phyloP scores from a whole-genome alignment of 305 asterid genomes.

The Solanum hybrid region DNA sequence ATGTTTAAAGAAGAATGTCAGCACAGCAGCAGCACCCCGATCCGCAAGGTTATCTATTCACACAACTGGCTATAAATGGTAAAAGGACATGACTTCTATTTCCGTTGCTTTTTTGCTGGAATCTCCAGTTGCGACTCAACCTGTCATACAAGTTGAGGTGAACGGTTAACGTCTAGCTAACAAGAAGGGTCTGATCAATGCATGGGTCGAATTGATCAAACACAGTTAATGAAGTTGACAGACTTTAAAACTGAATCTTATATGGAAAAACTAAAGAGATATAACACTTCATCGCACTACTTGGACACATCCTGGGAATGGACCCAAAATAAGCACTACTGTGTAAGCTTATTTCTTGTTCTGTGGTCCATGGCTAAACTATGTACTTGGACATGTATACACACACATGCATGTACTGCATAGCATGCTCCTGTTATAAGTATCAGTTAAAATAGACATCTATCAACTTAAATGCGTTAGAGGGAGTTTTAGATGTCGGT shows the following conservation, averaged over 20 bases:
- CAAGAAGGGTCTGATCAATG: not conserved
- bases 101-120: constrained; percentile 47
- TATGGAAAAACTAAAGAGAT: not conserved
- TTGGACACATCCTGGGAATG: not conserved
- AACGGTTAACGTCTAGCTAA: not conserved
- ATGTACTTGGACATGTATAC: not conserved
- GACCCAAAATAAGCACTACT: not conserved
- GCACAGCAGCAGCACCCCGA: not conserved
- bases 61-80: constrained; percentile 6
- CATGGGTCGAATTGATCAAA: not conserved
- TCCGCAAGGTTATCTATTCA: constrained; percentile 11
- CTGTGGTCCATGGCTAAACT: not conserved
- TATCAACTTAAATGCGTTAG: not conserved
- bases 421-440: not conserved
- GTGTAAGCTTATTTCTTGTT: not conserved
- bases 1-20: not conserved
- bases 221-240: not conserved
- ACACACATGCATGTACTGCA: not conserved
- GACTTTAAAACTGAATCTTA: not conserved
- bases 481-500: not conserved
- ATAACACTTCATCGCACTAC: not conserved
- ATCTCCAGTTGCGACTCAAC: constrained; percentile 45
- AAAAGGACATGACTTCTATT: constrained; percentile 20
- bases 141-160: constrained; percentile 30
- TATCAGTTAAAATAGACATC: not conserved